A percentile compares a stretch with the other conserved stretches of the same genome.
phyloP scores from a whole-genome alignment of 495 filamentous ascomycete species.

The Penicillium daleae region DNA sequence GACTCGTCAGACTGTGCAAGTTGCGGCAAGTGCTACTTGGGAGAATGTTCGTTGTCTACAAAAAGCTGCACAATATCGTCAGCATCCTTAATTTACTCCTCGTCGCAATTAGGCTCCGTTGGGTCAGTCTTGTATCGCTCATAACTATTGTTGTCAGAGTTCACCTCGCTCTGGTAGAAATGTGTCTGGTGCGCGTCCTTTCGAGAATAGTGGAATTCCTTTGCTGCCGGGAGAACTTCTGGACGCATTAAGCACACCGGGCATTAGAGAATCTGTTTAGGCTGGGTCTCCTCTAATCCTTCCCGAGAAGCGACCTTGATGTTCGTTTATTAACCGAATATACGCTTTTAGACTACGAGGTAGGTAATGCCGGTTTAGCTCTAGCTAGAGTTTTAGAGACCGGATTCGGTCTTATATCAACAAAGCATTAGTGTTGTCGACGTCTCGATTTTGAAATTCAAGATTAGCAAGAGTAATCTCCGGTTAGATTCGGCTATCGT shows the following conservation, averaged over 20 bases:
- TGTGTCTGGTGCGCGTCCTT: conserved; percentile 14
- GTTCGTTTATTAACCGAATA: not conserved
- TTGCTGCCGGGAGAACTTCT: conserved; percentile 12
- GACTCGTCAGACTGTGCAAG: no score
- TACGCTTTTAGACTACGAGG: not conserved
- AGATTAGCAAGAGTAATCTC: not conserved
- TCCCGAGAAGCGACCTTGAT: not conserved
- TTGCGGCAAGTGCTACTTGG: no score
- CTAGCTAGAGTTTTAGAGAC: not conserved
- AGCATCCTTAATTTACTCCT: no score
- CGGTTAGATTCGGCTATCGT: not conserved
- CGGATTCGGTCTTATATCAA: not conserved
- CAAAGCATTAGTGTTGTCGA: not conserved
- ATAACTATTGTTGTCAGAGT: no score
- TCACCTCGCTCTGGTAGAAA: no score
- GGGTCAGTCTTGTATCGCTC: no score
- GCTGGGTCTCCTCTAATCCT: conserved; percentile 8
- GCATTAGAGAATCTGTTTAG: conserved; percentile 10
- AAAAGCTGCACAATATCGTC: no score
- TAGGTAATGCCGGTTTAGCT: not conserved
- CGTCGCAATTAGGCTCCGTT: no score
- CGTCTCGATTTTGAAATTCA: not conserved
- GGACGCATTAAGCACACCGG: conserved; percentile 11
- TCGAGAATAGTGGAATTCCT: conserved; percentile 16
- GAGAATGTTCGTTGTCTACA: no score